Percentiles rank a stretch among this genome's conserved stretches.
phyloP scores from a whole-genome alignment of 768 basidiomycete species.

The Scleroderma bovista region DNA sequence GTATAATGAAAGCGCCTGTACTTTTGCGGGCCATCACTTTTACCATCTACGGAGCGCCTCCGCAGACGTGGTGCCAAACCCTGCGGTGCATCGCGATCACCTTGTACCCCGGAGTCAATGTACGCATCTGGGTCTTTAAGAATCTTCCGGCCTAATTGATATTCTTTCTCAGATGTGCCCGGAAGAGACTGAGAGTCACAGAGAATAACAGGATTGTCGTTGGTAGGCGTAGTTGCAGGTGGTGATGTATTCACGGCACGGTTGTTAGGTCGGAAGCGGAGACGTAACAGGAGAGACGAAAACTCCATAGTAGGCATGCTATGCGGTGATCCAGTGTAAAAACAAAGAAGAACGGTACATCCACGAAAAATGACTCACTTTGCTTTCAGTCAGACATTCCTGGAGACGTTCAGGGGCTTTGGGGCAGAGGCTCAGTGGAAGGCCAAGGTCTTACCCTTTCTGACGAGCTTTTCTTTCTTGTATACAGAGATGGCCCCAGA shows the following conservation, averaged over 20 bases:
- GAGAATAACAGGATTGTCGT: neutral
- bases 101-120: slow-evolving; percentile 12
- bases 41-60: slow-evolving; percentile 9
- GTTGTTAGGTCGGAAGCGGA: slow-evolving; percentile 24
- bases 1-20: slow-evolving; percentile 3
- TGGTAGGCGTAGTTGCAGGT: neutral
- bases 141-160: slow-evolving; percentile 21
- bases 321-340: neutral
- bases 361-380: neutral
- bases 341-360: neutral
- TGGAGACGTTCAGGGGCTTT: no score
- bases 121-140: slow-evolving; percentile 27
- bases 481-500: no score
- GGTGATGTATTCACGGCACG: slow-evolving; percentile 13
- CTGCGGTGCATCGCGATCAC: neutral
- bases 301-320: slow-evolving; percentile 23
- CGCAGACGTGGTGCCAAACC: slow-evolving; percentile 27
- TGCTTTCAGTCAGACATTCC: neutral
- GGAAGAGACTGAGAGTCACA: neutral
- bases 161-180: neutral
- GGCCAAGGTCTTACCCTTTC: no score
- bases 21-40: slow-evolving; percentile 2
- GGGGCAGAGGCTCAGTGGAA: no score
- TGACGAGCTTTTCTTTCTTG: no score
- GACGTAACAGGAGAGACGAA: slow-evolving; percentile 28